Base-by-base conservation (phyloP, 257 asterid genomes). In the Ilex aquifolium region DNA sequence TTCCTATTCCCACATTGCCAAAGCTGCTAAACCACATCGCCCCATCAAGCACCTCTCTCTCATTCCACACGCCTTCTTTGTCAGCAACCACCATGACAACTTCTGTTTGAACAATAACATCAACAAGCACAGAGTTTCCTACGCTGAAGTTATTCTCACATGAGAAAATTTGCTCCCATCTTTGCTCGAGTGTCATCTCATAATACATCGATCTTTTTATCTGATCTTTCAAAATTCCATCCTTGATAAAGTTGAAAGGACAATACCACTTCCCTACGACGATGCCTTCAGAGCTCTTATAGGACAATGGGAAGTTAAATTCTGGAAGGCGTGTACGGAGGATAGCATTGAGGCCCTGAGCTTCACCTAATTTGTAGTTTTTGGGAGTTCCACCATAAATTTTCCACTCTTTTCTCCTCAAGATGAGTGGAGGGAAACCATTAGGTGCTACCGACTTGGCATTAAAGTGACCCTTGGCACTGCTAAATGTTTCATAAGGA, bases 171-270 rank as follows among this genome's bases (percentile, higher is more conserved):
- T 46, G 65, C 50, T 80, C 88, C 95, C 92, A 84, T 32, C 85
- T 82, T 60, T 74, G 86, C 76, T 87, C 92, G 2, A 84, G 65
- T 7, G 82, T 80, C 56, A 82, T 68, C 61, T 73, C 83, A 15
- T 87, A 82, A 68, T 72, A 87, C 69, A 75, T 53, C 2, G 89
- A 76, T 49, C 56, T 63, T 57, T 67, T 58, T 68, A 83, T 74
- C 49, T 85, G 94, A 31, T 81, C 82, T 46, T 40, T 62, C 31
- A 80, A 3, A 0, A 71, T 52, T 1, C 80, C 83, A n/a, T 85
- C 95, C 69, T 85, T 88, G 57, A 88, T 76, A 57, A 85, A 88
- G 3, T 71, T 4, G 21, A 83, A 88, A 4, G 96, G 95, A n/a
- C 74, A 54, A 57, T 85, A 85, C 96, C 95, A 88, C 72, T 79